Percentiles rank a stretch among this genome's conserved stretches.
Evolutionary conservation across 2,329 filamentous ascomycete species (phyloP).

Genomic region (Verticillium longisporum): DNA sequence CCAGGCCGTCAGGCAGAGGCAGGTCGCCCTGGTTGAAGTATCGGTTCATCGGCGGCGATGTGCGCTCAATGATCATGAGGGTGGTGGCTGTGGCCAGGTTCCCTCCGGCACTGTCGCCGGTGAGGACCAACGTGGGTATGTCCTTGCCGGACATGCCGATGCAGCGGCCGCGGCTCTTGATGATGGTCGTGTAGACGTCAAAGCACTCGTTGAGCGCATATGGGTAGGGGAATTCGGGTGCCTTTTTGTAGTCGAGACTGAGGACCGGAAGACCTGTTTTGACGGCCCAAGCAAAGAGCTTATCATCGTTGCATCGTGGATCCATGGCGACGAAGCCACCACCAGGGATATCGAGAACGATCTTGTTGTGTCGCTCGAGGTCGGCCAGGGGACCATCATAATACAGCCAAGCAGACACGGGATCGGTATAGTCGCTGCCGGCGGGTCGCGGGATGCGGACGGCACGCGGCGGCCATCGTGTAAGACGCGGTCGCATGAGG

Average conservation of each 20-base stretch:
- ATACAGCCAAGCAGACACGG: conserved; percentile 84
- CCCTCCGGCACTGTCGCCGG: conserved; percentile 42
- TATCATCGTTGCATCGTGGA: conserved; percentile 90
- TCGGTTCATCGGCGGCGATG: conserved; percentile 41
- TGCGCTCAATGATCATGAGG: conserved; percentile 82
- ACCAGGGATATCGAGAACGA: conserved; percentile 86
- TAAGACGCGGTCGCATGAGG: conserved; percentile 71
- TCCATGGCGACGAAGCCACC: conserved; percentile 97
- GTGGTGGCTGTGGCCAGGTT: conserved; percentile 60
- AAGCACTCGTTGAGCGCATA: conserved; percentile 42
- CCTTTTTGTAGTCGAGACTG: conserved; percentile 73
- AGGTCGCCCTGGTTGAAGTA: conserved; percentile 53
- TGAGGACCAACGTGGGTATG: conserved; percentile 33
- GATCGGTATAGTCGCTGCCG: conserved; percentile 75
- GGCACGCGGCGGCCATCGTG: conserved; percentile 71
- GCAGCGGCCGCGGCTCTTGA: conserved; percentile 31
- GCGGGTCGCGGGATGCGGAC: conserved; percentile 77
- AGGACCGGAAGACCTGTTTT: conserved; percentile 83
- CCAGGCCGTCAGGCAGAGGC: conserved; percentile 69
- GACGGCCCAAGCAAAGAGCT: conserved; percentile 85
- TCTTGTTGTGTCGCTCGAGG: conserved; percentile 65
- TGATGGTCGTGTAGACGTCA: conserved; percentile 33
- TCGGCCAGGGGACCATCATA: conserved; percentile 82
- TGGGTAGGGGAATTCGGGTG: conserved; percentile 43
- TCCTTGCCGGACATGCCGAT: conserved; percentile 34